Conservation (phyloP, 2,329 filamentous ascomycete genomes). For the Ascochyta lentis region DNA sequence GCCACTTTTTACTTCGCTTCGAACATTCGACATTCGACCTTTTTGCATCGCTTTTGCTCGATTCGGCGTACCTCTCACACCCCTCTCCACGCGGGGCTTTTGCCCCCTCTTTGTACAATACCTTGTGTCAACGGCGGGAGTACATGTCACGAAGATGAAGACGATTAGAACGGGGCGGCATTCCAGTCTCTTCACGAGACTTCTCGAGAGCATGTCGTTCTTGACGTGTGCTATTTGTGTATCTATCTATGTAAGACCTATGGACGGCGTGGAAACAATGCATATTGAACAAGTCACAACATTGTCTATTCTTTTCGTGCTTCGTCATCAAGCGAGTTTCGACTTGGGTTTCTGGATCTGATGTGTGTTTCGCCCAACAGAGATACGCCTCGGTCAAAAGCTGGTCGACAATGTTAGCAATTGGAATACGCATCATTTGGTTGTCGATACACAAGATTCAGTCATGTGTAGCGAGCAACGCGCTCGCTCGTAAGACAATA, state of each 20-base stretch:
- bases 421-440: not conserved
- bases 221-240: constrained; percentile 4
- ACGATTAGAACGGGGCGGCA: constrained; percentile 9
- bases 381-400: too few relatives aligned
- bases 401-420: too few relatives aligned
- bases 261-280: constrained; percentile 16
- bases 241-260: constrained; percentile 19
- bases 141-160: constrained; percentile 9
- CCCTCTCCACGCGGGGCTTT: constrained; percentile 23
- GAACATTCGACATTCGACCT: constrained; percentile 14
- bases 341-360: too few relatives aligned
- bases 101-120: constrained; percentile 25
- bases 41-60: constrained; percentile 21
- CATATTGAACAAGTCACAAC: constrained; percentile 13
- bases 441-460: not conserved
- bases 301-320: too few relatives aligned
- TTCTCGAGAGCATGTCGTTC: not conserved
- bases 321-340: not conserved
- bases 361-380: not conserved
- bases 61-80: constrained; percentile 25
- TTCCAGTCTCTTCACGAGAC: not conserved
- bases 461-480: not conserved
- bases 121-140: constrained; percentile 19
- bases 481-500: constrained; percentile 1
- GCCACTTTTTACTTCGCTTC: constrained; percentile 5